A percentile compares a stretch with the other conserved stretches of the same genome.
Evolutionary conservation across 306 rosid species (phyloP).

Genomic region (Leucaena leucocephala): DNA sequence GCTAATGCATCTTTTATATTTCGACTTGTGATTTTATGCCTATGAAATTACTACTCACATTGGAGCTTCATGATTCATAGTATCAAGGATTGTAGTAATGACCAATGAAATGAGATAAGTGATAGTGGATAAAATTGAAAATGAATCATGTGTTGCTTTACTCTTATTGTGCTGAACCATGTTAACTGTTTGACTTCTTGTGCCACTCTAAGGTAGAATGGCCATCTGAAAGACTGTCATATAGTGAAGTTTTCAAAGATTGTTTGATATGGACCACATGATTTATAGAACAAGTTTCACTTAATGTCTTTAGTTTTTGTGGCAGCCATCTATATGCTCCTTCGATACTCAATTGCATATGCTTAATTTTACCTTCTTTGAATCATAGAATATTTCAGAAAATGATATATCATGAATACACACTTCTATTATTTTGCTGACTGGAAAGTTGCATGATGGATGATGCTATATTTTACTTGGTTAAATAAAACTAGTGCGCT

Average conservation of each 20-base stretch:
- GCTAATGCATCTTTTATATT: constrained; percentile 23
- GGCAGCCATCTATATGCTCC: neutral
- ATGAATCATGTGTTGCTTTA: neutral
- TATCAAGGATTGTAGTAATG: neutral
- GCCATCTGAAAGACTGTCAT: neutral
- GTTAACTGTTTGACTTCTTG: neutral
- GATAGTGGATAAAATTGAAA: neutral
- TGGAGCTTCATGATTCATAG: constrained; percentile 5
- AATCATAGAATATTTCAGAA: neutral
- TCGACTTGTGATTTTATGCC: neutral
- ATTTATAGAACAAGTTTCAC: constrained; percentile 5
- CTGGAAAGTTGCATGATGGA: constrained; percentile 6
- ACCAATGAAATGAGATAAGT: neutral
- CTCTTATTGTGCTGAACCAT: neutral
- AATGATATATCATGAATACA: neutral
- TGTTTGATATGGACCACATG: neutral
- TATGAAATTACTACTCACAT: neutral
- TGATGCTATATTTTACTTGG: constrained; percentile 22
- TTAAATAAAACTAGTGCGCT: constrained; percentile 8
- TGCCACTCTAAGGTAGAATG: neutral
- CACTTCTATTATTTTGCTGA: neutral
- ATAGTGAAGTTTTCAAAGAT: neutral
- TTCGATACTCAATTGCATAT: neutral
- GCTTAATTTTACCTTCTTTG: constrained; percentile 14
- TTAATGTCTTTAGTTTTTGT: neutral